Base-by-base conservation (phyloP, 768 basidiomycete genomes). In the Rhizopogon rudus region DNA sequence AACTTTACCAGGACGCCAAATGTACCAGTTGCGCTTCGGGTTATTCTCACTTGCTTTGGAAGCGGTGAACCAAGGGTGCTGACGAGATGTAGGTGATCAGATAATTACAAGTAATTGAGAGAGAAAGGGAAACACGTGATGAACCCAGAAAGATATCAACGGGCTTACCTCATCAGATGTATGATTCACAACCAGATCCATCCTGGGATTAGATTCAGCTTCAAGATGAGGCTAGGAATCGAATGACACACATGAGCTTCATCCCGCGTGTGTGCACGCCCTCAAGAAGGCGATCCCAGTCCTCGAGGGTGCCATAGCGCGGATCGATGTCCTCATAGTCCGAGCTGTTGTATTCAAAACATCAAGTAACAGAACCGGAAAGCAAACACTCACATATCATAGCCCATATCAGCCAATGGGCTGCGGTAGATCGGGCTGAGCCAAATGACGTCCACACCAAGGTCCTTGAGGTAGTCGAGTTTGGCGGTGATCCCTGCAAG, bases 151-250 rank as follows among this genome's bases (percentile, higher is more conserved):
- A 22, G 48, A 37, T 37, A 49, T 10, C 37, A 53, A 37, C 40
- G 17, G 12, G 33, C 52, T 35, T 57, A 81, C 84, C 77, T 85
- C 79, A 67, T 83, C 78, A 0, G 87, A 88, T 3, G 81, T 81
- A 64, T 88, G 87, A 66, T 89, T 89, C 8, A 84, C 83, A 28
- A 89, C 88, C 1, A 91, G 77, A 63, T 91, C 87, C 83, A 88
- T 87, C 70, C 85, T 86, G 65, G 45, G 40, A 35, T 22, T 40
- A 52, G 43, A 48, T 46, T 39, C 25, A 43, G 58, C 40, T n/a
- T 41, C 53, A 61, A 58, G 63, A 44, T 40, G 41, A 29, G 16
- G 20, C 9, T 29, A 43, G 35, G 16, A 51, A 25, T 44, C 5
- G 14, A 37, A 37, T 10, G 5, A 16, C 29, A 71, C 61, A 84